These are phyloP conservation scores for Cyclospora cayetanensis DNA, from an alignment of 169 alveolate genomes.

Conservation along the genomic window DNA sequence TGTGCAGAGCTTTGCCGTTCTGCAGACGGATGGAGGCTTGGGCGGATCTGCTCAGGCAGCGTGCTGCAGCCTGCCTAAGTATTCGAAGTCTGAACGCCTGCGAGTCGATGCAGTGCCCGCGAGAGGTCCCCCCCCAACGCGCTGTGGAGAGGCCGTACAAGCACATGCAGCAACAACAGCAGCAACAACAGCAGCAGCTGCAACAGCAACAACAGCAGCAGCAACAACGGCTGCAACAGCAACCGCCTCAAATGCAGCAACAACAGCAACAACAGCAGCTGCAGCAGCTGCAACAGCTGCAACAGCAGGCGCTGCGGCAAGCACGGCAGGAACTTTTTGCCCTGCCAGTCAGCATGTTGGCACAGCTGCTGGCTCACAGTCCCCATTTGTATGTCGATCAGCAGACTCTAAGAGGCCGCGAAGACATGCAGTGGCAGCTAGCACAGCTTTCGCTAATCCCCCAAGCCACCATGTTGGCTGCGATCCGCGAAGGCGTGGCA, in stretches of 20 bases:
- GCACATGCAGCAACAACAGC: no score
- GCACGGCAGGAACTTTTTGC: conserved; percentile 49
- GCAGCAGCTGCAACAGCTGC: conserved; percentile 1
- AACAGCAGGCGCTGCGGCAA: conserved; percentile 31
- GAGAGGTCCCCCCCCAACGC: no score
- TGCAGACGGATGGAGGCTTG: conserved; percentile 60
- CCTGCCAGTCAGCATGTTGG: conserved; percentile 51
- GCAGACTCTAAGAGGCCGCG: conserved; percentile 11
- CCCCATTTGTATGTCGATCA: conserved; percentile 57
- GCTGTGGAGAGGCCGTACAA: no score
- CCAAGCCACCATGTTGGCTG: conserved; percentile 32
- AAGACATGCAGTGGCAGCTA: conserved; percentile 60
- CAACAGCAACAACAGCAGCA: background rate
- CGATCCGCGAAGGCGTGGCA: conserved; percentile 79
- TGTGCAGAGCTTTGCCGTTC: conserved; percentile 53
- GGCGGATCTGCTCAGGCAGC: conserved; percentile 51
- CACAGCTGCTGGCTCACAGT: conserved; percentile 38
- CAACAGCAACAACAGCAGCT: background rate
- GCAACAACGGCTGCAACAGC: no score
- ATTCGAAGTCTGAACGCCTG: background rate
- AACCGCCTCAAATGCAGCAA: background rate
- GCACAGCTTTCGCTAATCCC: conserved; percentile 3
- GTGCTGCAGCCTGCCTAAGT: background rate
- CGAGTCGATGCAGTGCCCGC: no score
- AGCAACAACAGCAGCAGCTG: no score